Percentiles rank a stretch among this genome's conserved stretches.
Evolutionary conservation across 2,329 filamentous ascomycete species (phyloP).

Genomic region (Fusarium dimerum): DNA sequence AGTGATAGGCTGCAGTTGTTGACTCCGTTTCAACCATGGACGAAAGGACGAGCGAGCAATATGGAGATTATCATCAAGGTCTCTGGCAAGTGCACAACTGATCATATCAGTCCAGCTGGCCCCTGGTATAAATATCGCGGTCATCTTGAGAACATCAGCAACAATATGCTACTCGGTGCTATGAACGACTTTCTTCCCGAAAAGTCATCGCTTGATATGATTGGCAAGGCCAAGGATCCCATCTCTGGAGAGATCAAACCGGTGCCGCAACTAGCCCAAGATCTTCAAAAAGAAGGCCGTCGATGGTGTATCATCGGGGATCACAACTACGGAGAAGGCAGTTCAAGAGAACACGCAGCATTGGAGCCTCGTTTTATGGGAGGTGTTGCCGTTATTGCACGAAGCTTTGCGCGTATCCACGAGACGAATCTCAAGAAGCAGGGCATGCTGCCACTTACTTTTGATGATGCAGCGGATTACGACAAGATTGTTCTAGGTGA

Average conservation of each 20-base stretch:
- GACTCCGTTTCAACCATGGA: constrained; percentile 81
- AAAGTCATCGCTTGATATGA: constrained; percentile 77
- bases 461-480: constrained; percentile 92
- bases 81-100: constrained; percentile 96
- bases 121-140: constrained; percentile 99
- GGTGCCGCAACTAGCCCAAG: constrained; percentile 90
- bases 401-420: constrained; percentile 97
- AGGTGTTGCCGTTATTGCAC: constrained; percentile 93
- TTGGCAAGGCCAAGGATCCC: constrained; percentile 95
- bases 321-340: constrained; percentile 99
- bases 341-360: constrained; percentile 96
- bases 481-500: constrained; percentile 94
- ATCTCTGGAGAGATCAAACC: constrained; percentile 81
- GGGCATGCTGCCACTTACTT: constrained; percentile 98
- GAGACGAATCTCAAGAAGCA: constrained; percentile 99
- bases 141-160: constrained; percentile 98
- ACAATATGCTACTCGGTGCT: constrained; percentile 99
- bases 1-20: constrained; percentile 96
- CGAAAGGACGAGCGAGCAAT: constrained; percentile 83
- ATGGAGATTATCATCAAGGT: constrained; percentile 97
- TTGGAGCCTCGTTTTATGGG: constrained; percentile 97
- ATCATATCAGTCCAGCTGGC: constrained; percentile 95
- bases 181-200: constrained; percentile 64
- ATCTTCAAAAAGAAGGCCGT: constrained; percentile 97
- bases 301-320: constrained; percentile 98